phyloP scores from a whole-genome alignment of 2,329 filamentous ascomycete species.

The Fusarium sp. region DNA sequence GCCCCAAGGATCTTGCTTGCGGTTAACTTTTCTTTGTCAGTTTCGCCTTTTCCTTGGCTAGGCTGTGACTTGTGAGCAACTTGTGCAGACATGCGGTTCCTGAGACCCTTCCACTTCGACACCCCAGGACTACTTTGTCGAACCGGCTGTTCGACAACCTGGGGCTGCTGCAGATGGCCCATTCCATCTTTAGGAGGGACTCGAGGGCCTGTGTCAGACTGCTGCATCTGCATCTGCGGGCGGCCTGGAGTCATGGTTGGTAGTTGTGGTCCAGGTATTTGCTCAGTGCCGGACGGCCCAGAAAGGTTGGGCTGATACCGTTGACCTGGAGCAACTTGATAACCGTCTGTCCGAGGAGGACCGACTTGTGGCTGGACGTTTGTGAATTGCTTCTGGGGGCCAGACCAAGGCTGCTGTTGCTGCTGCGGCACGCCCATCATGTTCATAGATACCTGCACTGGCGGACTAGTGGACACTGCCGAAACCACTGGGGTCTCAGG shows the following conservation, averaged over 20 bases:
- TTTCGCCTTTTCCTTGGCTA: conserved; percentile 34
- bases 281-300: conserved; percentile 9
- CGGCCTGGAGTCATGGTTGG: conserved; percentile 26
- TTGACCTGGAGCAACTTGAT: conserved; percentile 27
- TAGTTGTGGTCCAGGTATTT: conserved; percentile 16
- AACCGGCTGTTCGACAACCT: conserved; percentile 13
- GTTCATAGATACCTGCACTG: conserved; percentile 24
- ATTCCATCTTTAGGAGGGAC: conserved; percentile 29
- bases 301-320: conserved; percentile 24
- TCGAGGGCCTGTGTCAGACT: conserved; percentile 6
- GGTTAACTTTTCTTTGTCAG: conserved; percentile 34
- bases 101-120: conserved; percentile 51
- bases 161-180: conserved; percentile 12
- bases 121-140: conserved; percentile 38
- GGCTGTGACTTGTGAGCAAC: conserved; percentile 35
- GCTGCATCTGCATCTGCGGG: conserved; percentile 33
- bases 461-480: conserved; percentile 24
- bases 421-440: conserved; percentile 25
- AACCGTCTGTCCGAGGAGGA: conserved; percentile 9
- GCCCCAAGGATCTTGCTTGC: conserved; percentile 48
- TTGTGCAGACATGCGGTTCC: conserved; percentile 49
- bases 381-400: conserved; percentile 19
- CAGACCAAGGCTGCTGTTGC: conserved; percentile 21
- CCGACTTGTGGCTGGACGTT: not conserved
- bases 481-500: conserved; percentile 26